Evolutionary conservation across 768 basidiomycete genomes (phyloP).

Genomic region (Lactarius hatsudake): DNA sequence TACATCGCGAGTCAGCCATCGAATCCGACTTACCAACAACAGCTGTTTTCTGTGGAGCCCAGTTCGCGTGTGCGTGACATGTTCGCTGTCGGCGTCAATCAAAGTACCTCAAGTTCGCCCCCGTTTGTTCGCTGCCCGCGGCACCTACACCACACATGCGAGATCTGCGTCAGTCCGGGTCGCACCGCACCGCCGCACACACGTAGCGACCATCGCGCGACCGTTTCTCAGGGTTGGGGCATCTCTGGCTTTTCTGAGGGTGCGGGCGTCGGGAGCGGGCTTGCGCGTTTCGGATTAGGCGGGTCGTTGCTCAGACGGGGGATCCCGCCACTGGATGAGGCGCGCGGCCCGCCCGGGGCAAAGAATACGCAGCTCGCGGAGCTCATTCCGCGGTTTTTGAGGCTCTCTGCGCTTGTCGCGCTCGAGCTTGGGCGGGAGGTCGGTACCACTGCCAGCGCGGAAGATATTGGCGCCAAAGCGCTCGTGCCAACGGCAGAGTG

Average conservation of each 20-base stretch:
- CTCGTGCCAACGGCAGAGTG: slow-evolving; percentile 71
- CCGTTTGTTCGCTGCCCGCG: slow-evolving; percentile 66
- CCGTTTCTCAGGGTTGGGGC: slow-evolving; percentile 41
- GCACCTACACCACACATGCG: slow-evolving; percentile 69
- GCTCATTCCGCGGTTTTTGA: slow-evolving; percentile 67
- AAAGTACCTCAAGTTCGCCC: slow-evolving; percentile 58
- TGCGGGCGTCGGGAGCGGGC: slow-evolving; percentile 68
- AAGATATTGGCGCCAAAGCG: slow-evolving; percentile 34
- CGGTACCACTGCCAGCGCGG: slow-evolving; percentile 29
- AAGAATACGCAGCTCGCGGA: slow-evolving; percentile 65
- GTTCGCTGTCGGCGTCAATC: slow-evolving; percentile 62
- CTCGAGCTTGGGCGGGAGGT: slow-evolving; percentile 74
- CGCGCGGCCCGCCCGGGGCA: slow-evolving; percentile 38
- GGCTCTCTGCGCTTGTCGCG: slow-evolving; percentile 75
- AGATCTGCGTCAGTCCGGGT: slow-evolving; percentile 72
- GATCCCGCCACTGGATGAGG: slow-evolving; percentile 8
- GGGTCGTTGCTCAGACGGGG: slow-evolving; percentile 62
- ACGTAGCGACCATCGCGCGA: slow-evolving; percentile 12
- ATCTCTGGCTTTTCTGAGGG: slow-evolving; percentile 76
- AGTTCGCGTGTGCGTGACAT: slow-evolving; percentile 45
- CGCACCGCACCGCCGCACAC: slow-evolving; percentile 31
- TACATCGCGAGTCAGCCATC: slow-evolving; percentile 16
- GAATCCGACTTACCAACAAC: slow-evolving; percentile 4
- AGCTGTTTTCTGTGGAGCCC: slow-evolving; percentile 28
- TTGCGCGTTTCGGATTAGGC: slow-evolving; percentile 51